phyloP scores from a whole-genome alignment of 192 early-diverging fungal genomes.

The Entophlyctis luteolus region DNA sequence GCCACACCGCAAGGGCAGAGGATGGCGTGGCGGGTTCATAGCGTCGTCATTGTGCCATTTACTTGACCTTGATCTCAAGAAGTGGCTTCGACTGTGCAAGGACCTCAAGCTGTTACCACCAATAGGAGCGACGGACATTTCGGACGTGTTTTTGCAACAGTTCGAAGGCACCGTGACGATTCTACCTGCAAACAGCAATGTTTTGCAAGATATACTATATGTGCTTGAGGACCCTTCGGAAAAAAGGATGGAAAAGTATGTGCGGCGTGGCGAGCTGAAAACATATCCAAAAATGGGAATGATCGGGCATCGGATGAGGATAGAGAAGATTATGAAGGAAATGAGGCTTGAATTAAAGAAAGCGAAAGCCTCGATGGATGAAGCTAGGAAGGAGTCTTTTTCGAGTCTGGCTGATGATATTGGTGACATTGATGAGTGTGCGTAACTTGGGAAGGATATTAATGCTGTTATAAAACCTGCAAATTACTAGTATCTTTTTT shows the following conservation, averaged over 20 bases:
- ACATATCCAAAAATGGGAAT: slow-evolving; percentile 77
- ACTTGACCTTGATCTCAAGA: slow-evolving; percentile 79
- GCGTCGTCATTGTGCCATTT: slow-evolving; percentile 74
- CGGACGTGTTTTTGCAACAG: slow-evolving; percentile 79
- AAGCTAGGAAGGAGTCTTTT: no score
- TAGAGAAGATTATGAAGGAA: slow-evolving; percentile 68
- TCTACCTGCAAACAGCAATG: slow-evolving; percentile 55
- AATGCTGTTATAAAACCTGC: no score
- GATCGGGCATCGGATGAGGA: slow-evolving; percentile 68
- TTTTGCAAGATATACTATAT: slow-evolving; percentile 58
- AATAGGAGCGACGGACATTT: slow-evolving; percentile 73
- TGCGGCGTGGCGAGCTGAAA: slow-evolving; percentile 55
- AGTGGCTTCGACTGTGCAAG: slow-evolving; percentile 78
- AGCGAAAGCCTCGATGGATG: no score
- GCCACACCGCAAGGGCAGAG: slow-evolving; percentile 60
- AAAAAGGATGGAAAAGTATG: slow-evolving; percentile 50
- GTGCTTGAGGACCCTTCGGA: slow-evolving; percentile 64
- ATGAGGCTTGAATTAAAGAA: slow-evolving; percentile 13
- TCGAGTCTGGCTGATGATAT: no score
- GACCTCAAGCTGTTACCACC: slow-evolving; percentile 77
- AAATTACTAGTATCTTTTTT: no score
- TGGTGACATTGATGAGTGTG: no score
- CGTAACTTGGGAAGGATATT: no score
- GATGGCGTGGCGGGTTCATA: slow-evolving; percentile 91
- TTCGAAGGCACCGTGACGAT: slow-evolving; percentile 88